These are phyloP conservation scores for Discostella stelligera DNA, from an alignment of 352 stramenopile genomes.

Conservation along the genomic window DNA sequence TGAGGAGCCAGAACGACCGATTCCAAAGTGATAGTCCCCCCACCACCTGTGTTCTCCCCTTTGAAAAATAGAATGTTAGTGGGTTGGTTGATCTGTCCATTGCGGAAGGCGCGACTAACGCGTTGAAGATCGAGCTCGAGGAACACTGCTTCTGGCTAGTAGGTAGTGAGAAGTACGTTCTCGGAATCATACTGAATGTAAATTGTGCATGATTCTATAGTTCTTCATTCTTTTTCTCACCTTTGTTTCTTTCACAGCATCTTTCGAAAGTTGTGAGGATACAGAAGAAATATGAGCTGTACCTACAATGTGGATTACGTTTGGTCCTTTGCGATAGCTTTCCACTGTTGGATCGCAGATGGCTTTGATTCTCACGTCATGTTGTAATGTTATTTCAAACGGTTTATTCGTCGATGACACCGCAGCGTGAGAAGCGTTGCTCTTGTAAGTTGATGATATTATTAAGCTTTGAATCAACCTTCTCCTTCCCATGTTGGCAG, in stretches of 20 bases:
- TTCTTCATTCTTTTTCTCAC: background rate
- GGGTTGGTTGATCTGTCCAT: conserved; percentile 23
- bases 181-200: background rate
- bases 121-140: conserved; percentile 38
- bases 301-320: conserved; percentile 37
- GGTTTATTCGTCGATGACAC: background rate
- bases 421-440: background rate
- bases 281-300: conserved; percentile 39
- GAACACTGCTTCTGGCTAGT: conserved; percentile 34
- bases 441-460: conserved; percentile 2
- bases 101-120: conserved; percentile 33
- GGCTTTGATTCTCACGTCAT: background rate
- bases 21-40: conserved; percentile 20
- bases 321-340: conserved; percentile 39
- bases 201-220: background rate
- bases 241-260: conserved; percentile 37
- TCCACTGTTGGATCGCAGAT: conserved; percentile 41
- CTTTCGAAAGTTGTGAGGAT: conserved; percentile 25
- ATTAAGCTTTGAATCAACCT: conserved; percentile 5
- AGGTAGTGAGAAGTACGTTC: background rate
- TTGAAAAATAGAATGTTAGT: conserved; percentile 40
- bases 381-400: background rate
- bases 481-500: background rate
- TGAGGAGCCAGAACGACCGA: conserved; percentile 29
- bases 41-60: conserved; percentile 14